Evolutionary conservation across 2,329 filamentous ascomycete genomes (phyloP), one percentile per base, ranked within the genome.

Genomic region (Trichoderma harzianum): DNA sequence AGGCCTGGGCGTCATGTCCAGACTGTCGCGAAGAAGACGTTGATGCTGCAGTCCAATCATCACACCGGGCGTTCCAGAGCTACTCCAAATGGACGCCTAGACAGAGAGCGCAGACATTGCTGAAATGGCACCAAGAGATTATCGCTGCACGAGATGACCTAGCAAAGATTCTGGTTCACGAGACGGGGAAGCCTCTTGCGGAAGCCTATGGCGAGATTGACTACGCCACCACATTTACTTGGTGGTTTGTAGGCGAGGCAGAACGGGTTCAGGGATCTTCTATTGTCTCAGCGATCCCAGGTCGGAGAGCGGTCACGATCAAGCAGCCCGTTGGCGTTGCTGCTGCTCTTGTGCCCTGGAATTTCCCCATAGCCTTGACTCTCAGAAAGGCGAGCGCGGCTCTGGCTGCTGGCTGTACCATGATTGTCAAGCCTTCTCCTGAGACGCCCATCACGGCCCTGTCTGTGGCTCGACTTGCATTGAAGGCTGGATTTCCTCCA

Each of bases 381-480:
- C 79, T 85, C 26, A 77, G 84, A 21, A 86, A 86, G 72, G 80
- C 82, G 10, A 82, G 80, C 2, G 82, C 89, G 0, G 89, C 88
- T 1, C 82, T 94, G 32, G 92, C 92, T 28, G 91, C 91, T 14
- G 92, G 92, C 24, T 93, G 91, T 79, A 93, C 91, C 1, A 93
- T 95, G 89, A 85, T 95, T 18, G 85, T 89, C 18, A 93, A 93
- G 81, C 90, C 91, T 2, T 91, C 89, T 5, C 91, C 91, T 0
- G 91, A 93, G 79, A 94, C 92, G 3, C 93, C 92, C 0, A 87
- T 93, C 76, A 93, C 91, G 28, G 88, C 90, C 1, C 87, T 93
- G 36, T 90, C 91, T 0, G 82, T 94, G 11, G 91, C 90, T 0
- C 87, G 90, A 75, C 86, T 95, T 24, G 91, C 90, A 0, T 83